These are phyloP conservation scores for Elongisporangium prolatum DNA, from an alignment of 352 stramenopile species.

Conservation along the genomic window DNA sequence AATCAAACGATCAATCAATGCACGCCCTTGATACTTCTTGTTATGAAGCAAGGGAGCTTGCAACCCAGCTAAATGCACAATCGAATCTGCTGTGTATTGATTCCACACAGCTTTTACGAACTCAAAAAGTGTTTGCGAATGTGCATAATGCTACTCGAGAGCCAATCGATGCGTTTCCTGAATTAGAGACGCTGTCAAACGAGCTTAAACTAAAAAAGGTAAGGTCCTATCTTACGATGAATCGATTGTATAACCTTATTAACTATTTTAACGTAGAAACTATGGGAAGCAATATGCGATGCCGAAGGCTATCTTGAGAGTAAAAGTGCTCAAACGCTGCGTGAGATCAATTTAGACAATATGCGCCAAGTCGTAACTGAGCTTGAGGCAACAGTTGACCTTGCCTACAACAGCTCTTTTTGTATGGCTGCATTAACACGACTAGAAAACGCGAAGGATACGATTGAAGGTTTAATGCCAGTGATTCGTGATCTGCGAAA, in stretches of 20 bases:
- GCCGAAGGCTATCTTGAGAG: slow-evolving; percentile 34
- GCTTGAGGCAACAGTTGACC: slow-evolving; percentile 18
- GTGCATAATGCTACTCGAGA: slow-evolving; percentile 21
- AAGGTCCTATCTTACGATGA: not conserved
- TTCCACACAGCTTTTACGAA: slow-evolving; percentile 22
- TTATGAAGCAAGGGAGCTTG: slow-evolving; percentile 21
- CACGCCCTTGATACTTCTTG: slow-evolving; percentile 25
- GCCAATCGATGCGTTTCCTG: slow-evolving; percentile 27
- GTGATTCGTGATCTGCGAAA: slow-evolving; percentile 66
- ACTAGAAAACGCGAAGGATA: slow-evolving; percentile 31
- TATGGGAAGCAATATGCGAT: slow-evolving; percentile 54
- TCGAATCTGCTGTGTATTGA: slow-evolving; percentile 18
- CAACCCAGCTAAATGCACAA: slow-evolving; percentile 21
- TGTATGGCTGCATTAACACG: slow-evolving; percentile 20
- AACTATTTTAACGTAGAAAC: slow-evolving; percentile 19
- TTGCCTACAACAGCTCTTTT: slow-evolving; percentile 10
- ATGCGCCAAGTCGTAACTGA: slow-evolving; percentile 19
- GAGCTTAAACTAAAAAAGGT: slow-evolving; percentile 52
- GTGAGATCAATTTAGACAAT: slow-evolving; percentile 33
- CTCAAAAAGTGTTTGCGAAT: slow-evolving; percentile 39
- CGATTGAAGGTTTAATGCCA: slow-evolving; percentile 36
- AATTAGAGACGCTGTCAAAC: slow-evolving; percentile 24
- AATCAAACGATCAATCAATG: slow-evolving; percentile 24
- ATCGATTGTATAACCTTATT: not conserved
- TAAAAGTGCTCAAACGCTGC: slow-evolving; percentile 32